Base-by-base conservation (phyloP, 1,139 yeast genomes). In the Spathaspora sp. region DNA sequence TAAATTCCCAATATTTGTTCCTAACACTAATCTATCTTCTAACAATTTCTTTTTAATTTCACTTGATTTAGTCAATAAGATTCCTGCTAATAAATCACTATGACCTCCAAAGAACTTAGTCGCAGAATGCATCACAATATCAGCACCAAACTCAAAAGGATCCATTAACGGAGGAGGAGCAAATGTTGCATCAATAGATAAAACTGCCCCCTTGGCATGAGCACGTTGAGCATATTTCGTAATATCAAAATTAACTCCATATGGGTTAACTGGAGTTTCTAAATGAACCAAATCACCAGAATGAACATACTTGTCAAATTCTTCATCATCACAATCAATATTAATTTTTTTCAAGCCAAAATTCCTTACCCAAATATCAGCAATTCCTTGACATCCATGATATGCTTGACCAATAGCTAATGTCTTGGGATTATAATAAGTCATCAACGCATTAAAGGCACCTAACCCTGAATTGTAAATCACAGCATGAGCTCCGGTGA, bases 21-120 rank as follows among this genome's bases (percentile, higher is more conserved):
- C 97, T 46, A 89, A 66, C 47, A 72, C 75, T 11, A 80, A 63
- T 56, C 98, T 74, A 57, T 90, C 97, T 0, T 60, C 62, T 8
- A 74, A 64, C 52, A 91, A 70, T 41, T 68, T 60, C 13, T 68
- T 56, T 49, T 77, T 75, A 7, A 73, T 71, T 1, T 70, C 68
- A 7, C 60, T 56, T 50, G 81, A 80, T 60, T 84, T 82, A 10
- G 87, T 83, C 10, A 83, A 81, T 33, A 90, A 68, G 9, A 86
- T 74, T 17, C 97, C 97, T 3, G 96, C 91, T 41, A 91, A 72
- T 44, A 89, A 68, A 63, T 91, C 97, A n/a, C 96, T 86, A 64
- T 90, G 97, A 17, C 97, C 97, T 33, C 96, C 97, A 60, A 89
- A 84, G 65, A 83, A 91, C 63, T 90, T 90, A 2, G 97, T 89